These are phyloP conservation scores for Artemisia argyi DNA, from an alignment of 129 eudicot genomes.

Conservation along the genomic window DNA sequence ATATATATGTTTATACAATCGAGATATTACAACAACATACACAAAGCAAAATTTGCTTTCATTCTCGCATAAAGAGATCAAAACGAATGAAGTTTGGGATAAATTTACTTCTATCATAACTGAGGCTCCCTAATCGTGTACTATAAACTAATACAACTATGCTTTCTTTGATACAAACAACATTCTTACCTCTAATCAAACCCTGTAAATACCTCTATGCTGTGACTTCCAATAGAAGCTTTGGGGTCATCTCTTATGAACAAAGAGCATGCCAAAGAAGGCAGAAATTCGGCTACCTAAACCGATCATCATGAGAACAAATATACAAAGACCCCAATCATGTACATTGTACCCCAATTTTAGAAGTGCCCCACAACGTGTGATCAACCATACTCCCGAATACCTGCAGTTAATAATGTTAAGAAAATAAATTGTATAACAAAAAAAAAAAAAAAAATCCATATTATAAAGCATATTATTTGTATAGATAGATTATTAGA, in stretches of 20 bases:
- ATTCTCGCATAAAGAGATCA: not conserved
- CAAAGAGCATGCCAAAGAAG: slow-evolving; percentile 59
- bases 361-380: slow-evolving; percentile 67
- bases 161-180: slow-evolving; percentile 21
- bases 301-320: slow-evolving; percentile 50
- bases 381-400: slow-evolving; percentile 76
- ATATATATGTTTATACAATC: not conserved
- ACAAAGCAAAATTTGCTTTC: slow-evolving; percentile 14
- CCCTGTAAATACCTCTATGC: not conserved
- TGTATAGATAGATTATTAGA: not conserved
- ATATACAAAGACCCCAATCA: slow-evolving; percentile 60
- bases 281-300: slow-evolving; percentile 54
- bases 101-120: not conserved
- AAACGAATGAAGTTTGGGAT: slow-evolving; percentile 14
- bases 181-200: not conserved
- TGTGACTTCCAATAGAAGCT: slow-evolving; percentile 2
- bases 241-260: slow-evolving; percentile 51
- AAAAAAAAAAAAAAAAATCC: not conserved
- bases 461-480: not conserved
- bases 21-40: slow-evolving; percentile 14
- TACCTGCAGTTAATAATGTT: slow-evolving; percentile 45
- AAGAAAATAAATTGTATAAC: not conserved
- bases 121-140: not conserved
- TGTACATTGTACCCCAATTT: slow-evolving; percentile 53
- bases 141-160: slow-evolving; percentile 19